These are phyloP conservation scores for Trametes sp. DNA, from an alignment of 1,284 basidiomycete genomes.

Conservation along the genomic window DNA sequence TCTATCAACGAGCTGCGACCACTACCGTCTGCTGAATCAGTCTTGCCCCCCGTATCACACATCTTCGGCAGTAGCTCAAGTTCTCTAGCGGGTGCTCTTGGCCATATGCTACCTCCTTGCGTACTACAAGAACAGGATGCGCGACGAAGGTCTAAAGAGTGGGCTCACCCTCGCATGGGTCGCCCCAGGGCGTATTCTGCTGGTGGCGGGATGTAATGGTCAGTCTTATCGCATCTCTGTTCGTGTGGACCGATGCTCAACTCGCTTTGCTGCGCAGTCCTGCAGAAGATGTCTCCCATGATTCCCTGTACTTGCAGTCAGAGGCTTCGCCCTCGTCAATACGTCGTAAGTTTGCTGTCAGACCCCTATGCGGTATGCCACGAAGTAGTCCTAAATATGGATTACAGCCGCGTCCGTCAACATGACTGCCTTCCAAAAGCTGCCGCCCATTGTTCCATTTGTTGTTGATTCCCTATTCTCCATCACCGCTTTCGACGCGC, in stretches of 20 bases:
- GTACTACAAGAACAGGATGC: slow-evolving; percentile 4
- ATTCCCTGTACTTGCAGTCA: not conserved
- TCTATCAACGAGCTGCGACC: not conserved
- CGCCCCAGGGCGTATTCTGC: slow-evolving; percentile 29
- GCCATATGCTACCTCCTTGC: not conserved
- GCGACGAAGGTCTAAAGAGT: slow-evolving; percentile 18
- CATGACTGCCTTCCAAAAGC: not conserved
- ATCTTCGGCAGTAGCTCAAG: slow-evolving; percentile 23
- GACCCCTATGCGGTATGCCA: not conserved
- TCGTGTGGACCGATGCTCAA: not conserved
- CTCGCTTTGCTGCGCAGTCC: not conserved
- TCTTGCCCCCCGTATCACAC: not conserved
- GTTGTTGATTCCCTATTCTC: not conserved
- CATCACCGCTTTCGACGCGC: slow-evolving; percentile 15
- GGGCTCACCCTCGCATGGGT: slow-evolving; percentile 26
- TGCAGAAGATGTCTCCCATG: no score
- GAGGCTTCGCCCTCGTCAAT: not conserved
- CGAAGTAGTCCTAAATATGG: not conserved
- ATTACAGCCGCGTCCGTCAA: not conserved
- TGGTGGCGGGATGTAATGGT: slow-evolving; percentile 27
- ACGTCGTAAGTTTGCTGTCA: not conserved
- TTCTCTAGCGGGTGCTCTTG: slow-evolving; percentile 30
- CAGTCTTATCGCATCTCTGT: not conserved
- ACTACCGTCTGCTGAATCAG: not conserved
- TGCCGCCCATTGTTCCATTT: not conserved